Evolutionary conservation across 2,329 filamentous ascomycete species (phyloP).

Genomic region (Fusarium torulosum): DNA sequence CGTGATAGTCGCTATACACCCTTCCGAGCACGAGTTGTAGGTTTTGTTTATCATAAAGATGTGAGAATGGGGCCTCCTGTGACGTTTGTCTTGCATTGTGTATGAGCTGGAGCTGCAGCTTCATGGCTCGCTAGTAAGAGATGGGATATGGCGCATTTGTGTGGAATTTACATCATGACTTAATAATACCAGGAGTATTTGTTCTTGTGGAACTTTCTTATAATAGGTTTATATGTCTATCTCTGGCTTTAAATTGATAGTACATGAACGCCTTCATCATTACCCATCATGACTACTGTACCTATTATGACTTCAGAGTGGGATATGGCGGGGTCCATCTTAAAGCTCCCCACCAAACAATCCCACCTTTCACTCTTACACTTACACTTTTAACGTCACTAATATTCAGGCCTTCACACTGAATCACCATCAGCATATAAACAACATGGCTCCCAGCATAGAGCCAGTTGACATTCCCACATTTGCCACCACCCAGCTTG

Average conservation of each 20-base stretch:
- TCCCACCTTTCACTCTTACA: constrained; percentile 29
- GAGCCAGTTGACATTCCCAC: constrained; percentile 70
- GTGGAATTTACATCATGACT: constrained; percentile 32
- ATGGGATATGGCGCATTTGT: constrained; percentile 19
- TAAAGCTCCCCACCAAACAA: constrained; percentile 24
- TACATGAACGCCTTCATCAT: constrained; percentile 14
- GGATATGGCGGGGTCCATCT: constrained; percentile 41
- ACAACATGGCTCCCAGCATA: constrained; percentile 52
- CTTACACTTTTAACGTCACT: constrained; percentile 8
- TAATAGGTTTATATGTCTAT: neutral
- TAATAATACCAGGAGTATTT: constrained; percentile 32
- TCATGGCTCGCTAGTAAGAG: constrained; percentile 2
- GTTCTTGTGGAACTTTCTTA: neutral
- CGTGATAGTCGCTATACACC: constrained; percentile 69
- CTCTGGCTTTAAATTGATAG: neutral
- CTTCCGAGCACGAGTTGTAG: constrained; percentile 43
- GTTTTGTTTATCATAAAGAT: neutral
- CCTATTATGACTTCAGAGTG: constrained; percentile 23
- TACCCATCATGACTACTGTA: constrained; percentile 12
- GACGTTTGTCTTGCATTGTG: neutral
- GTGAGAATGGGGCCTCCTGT: neutral
- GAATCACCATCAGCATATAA: neutral
- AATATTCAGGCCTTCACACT: neutral
- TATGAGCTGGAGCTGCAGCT: neutral
- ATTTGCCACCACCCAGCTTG: constrained; percentile 79